These are phyloP conservation scores for Kodamaea anthophila DNA, from an alignment of 1,139 yeast genomes.

Conservation along the genomic window DNA sequence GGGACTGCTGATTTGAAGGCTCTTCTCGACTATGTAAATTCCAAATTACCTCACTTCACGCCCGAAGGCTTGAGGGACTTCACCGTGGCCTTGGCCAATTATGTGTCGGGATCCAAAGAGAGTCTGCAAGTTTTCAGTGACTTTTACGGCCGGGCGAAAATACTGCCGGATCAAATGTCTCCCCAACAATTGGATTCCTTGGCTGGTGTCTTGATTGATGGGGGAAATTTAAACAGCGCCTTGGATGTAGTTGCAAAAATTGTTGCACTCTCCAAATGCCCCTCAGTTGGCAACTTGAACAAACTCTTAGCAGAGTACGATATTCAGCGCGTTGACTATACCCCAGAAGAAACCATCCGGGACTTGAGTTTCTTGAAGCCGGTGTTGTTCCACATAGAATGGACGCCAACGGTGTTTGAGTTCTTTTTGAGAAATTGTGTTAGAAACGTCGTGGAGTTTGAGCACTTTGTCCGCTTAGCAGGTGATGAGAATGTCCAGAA, in stretches of 20 bases:
- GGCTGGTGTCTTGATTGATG: conserved; percentile 18
- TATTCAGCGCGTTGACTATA: conserved; percentile 6
- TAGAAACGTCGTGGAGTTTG: conserved; percentile 23
- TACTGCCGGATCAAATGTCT: conserved; percentile 4
- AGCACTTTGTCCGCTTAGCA: conserved; percentile 23
- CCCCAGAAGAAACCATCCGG: conserved; percentile 11
- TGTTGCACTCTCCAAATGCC: conserved; percentile 15
- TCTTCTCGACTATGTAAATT: conserved; percentile 15
- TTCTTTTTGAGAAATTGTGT: conserved; percentile 20
- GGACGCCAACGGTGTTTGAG: conserved; percentile 16
- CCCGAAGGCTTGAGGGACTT: conserved; percentile 17
- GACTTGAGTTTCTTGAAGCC: conserved; percentile 28
- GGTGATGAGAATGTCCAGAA: conserved; percentile 6
- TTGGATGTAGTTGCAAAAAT: conserved; percentile 15
- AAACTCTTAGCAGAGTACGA: conserved; percentile 11
- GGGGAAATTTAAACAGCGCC: conserved; percentile 17
- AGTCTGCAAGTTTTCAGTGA: conserved; percentile 6
- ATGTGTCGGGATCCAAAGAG: conserved; percentile 9
- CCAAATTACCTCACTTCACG: conserved; percentile 14
- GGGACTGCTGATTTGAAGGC: conserved; percentile 10
- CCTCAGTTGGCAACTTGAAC: conserved; percentile 22
- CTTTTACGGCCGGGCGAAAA: conserved; percentile 2
- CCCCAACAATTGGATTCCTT: conserved; percentile 29
- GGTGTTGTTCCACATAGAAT: conserved; percentile 21
- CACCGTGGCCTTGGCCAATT: conserved; percentile 11